These are phyloP conservation scores for Hypseocharis bilobata DNA, from an alignment of 441 rosid species.

Conservation along the genomic window DNA sequence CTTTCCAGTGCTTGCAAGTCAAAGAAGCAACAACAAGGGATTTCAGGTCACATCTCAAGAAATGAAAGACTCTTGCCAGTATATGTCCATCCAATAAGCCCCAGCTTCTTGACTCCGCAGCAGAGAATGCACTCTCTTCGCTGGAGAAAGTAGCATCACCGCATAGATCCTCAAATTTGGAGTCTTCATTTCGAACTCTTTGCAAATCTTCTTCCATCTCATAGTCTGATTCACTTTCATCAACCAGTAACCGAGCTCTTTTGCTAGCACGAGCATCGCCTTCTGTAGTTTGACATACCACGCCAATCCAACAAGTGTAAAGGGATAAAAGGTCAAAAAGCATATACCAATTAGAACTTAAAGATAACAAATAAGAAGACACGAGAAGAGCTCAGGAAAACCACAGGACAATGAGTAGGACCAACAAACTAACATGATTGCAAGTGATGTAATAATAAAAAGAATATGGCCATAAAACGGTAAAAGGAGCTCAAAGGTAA, in stretches of 20 bases:
- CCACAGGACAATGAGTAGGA: not conserved
- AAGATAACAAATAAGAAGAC: slow-evolving; percentile 3
- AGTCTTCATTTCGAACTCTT: slow-evolving; percentile 39
- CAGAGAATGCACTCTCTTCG: slow-evolving; percentile 36
- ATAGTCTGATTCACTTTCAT: slow-evolving; percentile 57
- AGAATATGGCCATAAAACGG: not conserved
- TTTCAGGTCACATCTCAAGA: slow-evolving; percentile 65
- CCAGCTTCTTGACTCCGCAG: slow-evolving; percentile 49
- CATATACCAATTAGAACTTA: slow-evolving; percentile 12
- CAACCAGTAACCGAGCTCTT: slow-evolving; percentile 64
- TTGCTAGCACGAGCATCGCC: slow-evolving; percentile 55
- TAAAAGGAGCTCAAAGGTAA: not conserved
- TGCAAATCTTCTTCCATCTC: slow-evolving; percentile 47
- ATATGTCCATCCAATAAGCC: slow-evolving; percentile 70
- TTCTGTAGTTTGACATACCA: slow-evolving; percentile 39
- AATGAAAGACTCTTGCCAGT: slow-evolving; percentile 79
- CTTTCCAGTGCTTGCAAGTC: slow-evolving; percentile 91
- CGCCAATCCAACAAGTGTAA: slow-evolving; percentile 15
- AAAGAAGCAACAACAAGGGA: slow-evolving; percentile 72
- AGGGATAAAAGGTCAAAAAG: slow-evolving; percentile 13
- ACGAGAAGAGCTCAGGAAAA: not conserved
- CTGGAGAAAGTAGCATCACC: slow-evolving; percentile 46
- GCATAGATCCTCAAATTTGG: slow-evolving; percentile 71
- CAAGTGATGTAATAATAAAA: not conserved
- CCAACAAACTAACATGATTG: not conserved